Percentiles rank a stretch among this genome's conserved stretches.
phyloP scores from a whole-genome alignment of 495 filamentous ascomycete genomes.

The Penicillium daleae region DNA sequence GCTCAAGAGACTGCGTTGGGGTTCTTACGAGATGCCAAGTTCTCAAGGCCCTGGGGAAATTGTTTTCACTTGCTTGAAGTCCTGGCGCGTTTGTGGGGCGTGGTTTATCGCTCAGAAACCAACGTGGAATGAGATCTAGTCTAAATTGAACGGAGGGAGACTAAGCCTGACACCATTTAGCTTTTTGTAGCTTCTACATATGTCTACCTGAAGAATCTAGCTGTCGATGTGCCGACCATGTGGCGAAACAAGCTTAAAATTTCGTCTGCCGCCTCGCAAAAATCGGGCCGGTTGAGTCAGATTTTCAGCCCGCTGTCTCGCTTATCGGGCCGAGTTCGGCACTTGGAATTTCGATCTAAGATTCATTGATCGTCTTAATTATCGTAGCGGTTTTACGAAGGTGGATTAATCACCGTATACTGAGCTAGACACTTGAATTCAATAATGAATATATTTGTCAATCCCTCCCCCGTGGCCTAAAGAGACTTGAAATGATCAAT shows the following conservation, averaged over 20 bases:
- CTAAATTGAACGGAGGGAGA: neutral
- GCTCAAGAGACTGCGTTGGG: neutral
- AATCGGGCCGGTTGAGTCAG: neutral
- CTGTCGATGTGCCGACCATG: neutral
- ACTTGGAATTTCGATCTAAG: too few species aligned
- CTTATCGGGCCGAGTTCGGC: neutral
- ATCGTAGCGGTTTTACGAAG: too few species aligned
- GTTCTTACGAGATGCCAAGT: constrained; percentile 13
- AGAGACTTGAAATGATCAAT: too few species aligned
- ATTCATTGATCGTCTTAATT: too few species aligned
- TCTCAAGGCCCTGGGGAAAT: neutral
- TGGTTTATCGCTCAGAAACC: neutral
- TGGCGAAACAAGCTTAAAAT: constrained; percentile 5
- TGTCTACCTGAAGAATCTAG: too few species aligned
- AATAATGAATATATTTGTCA: too few species aligned
- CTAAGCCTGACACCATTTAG: neutral
- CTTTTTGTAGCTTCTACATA: too few species aligned
- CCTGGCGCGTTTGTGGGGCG: neutral
- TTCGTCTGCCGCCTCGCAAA: neutral
- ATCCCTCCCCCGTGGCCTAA: neutral
- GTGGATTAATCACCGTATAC: too few species aligned
- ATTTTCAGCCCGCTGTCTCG: neutral
- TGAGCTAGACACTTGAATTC: too few species aligned
- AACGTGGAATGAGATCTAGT: neutral
- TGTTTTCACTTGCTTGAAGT: neutral